phyloP scores from a whole-genome alignment of 1,139 yeast species.

The Torulaspora globosa region DNA sequence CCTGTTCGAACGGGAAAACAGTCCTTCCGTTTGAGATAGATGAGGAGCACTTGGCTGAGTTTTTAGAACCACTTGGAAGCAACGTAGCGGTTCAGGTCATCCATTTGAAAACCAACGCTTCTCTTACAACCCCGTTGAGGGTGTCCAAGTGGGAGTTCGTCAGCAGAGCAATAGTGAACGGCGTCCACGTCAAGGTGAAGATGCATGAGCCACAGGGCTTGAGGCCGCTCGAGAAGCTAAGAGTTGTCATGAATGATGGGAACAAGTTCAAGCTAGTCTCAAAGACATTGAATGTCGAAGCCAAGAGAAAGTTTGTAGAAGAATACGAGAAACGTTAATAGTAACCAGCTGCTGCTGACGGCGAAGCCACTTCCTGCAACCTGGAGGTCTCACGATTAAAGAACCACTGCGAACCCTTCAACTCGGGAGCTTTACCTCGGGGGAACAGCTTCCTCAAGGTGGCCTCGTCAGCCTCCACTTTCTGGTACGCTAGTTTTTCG shows the following conservation, averaged over 20 bases:
- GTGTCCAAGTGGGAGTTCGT: constrained; percentile 18
- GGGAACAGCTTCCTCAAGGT: constrained; percentile 24
- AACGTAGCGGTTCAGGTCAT: constrained; percentile 40
- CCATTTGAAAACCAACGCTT: constrained; percentile 44
- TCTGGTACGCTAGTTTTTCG: constrained; percentile 28
- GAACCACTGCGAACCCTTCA: constrained; percentile 24
- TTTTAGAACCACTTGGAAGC: constrained; percentile 20
- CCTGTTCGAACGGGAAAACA: constrained; percentile 63
- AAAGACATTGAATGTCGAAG: constrained; percentile 32
- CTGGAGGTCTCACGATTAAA: constrained; percentile 12
- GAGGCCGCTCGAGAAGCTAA: constrained; percentile 29
- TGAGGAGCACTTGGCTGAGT: constrained; percentile 23
- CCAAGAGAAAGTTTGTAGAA: constrained; percentile 38
- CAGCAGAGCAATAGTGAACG: constrained; percentile 20
- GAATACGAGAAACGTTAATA: constrained; percentile 21
- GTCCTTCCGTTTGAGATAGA: constrained; percentile 45
- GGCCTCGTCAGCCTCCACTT: constrained; percentile 19
- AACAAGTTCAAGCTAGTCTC: constrained; percentile 42
- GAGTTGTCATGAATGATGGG: constrained; percentile 39
- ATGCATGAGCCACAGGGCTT: constrained; percentile 30
- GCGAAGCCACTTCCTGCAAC: constrained; percentile 5
- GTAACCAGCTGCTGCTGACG: constrained; percentile 7
- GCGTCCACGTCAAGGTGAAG: constrained; percentile 30
- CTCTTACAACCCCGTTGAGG: constrained; percentile 35
- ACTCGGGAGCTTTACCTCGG: constrained; percentile 27